Conservation (phyloP, 257 asterid species). For the Solanum infundibuliforme region DNA sequence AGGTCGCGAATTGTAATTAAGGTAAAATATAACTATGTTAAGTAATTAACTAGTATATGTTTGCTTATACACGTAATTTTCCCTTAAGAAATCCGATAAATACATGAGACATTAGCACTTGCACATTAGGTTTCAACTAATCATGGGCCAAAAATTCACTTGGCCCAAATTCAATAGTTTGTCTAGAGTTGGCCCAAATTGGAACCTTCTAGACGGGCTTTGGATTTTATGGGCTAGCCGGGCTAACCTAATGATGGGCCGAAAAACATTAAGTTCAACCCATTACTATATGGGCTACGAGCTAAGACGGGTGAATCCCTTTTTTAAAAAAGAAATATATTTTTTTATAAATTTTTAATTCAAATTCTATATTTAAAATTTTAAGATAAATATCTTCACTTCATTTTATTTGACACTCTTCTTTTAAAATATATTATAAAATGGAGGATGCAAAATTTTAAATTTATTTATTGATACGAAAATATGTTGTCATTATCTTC, state of each 20-base stretch:
- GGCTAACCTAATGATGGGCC: not conserved
- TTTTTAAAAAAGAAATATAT: too few species aligned
- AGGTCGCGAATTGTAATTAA: too few species aligned
- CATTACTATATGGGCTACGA: not conserved
- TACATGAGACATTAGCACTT: not conserved
- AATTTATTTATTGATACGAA: not conserved
- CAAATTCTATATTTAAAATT: too few species aligned
- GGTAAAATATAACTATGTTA: too few species aligned
- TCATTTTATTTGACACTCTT: not conserved
- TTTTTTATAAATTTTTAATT: rapidly evolving
- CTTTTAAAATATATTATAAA: not conserved
- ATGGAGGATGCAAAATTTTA: not conserved
- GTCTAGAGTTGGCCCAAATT: not conserved
- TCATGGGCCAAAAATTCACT: not conserved
- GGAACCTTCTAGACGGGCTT: not conserved
- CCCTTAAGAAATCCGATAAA: not conserved
- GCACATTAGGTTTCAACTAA: not conserved
- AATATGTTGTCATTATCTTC: too few species aligned
- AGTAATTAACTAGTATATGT: too few species aligned
- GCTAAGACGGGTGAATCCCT: rapidly evolving
- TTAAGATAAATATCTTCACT: not conserved
- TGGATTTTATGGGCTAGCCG: not conserved
- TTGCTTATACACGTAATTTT: too few species aligned
- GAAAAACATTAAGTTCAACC: not conserved
- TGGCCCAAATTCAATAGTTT: not conserved